phyloP scores from a whole-genome alignment of 2,329 filamentous ascomycete genomes.

The Diaporthe nobilis region DNA sequence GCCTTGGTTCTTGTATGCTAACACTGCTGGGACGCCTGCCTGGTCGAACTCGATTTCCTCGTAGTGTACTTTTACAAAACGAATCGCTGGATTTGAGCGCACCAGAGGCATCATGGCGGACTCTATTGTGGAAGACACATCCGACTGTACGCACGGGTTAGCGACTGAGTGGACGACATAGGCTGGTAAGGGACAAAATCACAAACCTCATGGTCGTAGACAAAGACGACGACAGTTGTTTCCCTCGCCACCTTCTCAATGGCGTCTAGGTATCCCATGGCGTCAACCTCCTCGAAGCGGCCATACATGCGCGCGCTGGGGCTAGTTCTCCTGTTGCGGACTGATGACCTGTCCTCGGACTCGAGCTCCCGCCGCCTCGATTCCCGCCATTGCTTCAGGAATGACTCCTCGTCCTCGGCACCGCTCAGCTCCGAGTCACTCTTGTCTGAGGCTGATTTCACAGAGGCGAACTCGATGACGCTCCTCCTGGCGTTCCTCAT shows the following conservation, averaged over 20 bases:
- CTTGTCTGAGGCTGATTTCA: constrained; percentile 50
- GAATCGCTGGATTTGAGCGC: constrained; percentile 76
- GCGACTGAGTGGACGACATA: background rate
- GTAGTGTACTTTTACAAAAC: constrained; percentile 93
- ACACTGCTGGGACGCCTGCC: constrained; percentile 86
- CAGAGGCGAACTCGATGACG: constrained; percentile 64
- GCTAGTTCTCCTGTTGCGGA: constrained; percentile 78
- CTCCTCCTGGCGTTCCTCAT: constrained; percentile 68
- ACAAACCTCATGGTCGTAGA: constrained; percentile 88
- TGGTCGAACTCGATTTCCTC: constrained; percentile 95
- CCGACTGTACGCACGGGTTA: constrained; percentile 68
- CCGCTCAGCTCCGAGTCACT: constrained; percentile 62
- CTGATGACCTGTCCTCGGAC: constrained; percentile 66
- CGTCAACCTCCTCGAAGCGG: constrained; percentile 86
- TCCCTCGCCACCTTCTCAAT: constrained; percentile 89
- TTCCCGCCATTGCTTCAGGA: constrained; percentile 89
- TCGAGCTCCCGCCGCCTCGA: constrained; percentile 83
- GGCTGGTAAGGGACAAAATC: constrained; percentile 26
- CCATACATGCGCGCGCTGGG: constrained; percentile 86
- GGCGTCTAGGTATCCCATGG: constrained; percentile 92
- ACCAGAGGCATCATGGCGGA: constrained; percentile 83
- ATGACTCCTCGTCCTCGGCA: constrained; percentile 81
- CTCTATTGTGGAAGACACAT: constrained; percentile 84
- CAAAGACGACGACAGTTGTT: constrained; percentile 91
- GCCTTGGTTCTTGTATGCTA: constrained; percentile 89